Conservation (phyloP, 2,329 filamentous ascomycete species). For the Elsinoe fawcettii region DNA sequence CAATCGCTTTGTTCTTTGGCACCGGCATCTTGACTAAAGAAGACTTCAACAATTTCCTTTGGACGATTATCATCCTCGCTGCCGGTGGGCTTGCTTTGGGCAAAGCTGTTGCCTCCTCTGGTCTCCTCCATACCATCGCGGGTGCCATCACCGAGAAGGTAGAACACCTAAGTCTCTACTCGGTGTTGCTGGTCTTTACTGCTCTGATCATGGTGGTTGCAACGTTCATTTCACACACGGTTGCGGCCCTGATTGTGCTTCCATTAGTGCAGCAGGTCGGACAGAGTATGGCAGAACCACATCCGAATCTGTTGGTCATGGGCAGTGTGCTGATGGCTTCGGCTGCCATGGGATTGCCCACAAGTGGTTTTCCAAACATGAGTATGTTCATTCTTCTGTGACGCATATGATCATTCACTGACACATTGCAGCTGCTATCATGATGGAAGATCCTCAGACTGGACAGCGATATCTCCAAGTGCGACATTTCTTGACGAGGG, state of each 20-base stretch:
- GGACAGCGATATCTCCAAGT: slow-evolving; percentile 88
- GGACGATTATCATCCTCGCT: slow-evolving; percentile 98
- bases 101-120: slow-evolving; percentile 89
- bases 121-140: slow-evolving; percentile 82
- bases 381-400: slow-evolving; percentile 57
- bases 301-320: slow-evolving; percentile 94
- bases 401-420: background rate
- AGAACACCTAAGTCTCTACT: slow-evolving; percentile 72
- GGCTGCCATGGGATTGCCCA: slow-evolving; percentile 94
- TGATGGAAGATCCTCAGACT: slow-evolving; percentile 92
- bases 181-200: slow-evolving; percentile 78
- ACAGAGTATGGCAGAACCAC: slow-evolving; percentile 73
- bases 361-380: slow-evolving; percentile 97
- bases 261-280: slow-evolving; percentile 86
- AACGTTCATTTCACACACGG: slow-evolving; percentile 96
- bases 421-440: slow-evolving; percentile 70
- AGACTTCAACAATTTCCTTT: slow-evolving; percentile 99
- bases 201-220: slow-evolving; percentile 81
- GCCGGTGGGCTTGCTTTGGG: slow-evolving; percentile 87
- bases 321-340: slow-evolving; percentile 91
- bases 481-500: slow-evolving; percentile 89
- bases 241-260: slow-evolving; percentile 88
- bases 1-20: slow-evolving; percentile 91
- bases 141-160: slow-evolving; percentile 65
- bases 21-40: slow-evolving; percentile 95